These are phyloP conservation scores for Xylaria sp. DNA, from an alignment of 2,329 filamentous ascomycete species.

Conservation along the genomic window DNA sequence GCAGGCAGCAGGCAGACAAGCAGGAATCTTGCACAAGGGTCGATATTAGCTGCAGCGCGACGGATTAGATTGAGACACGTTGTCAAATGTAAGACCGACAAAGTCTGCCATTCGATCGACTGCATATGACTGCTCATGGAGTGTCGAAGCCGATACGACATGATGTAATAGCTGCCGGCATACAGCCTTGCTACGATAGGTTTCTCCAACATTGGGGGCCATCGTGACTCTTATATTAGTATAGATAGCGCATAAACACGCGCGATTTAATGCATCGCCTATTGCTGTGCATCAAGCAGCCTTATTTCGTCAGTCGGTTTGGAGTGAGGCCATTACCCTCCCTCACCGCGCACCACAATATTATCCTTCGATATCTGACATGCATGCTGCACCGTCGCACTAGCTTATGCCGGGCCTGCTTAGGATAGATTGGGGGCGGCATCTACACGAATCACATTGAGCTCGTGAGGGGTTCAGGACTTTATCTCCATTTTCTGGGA, in stretches of 20 bases:
- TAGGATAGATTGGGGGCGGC: constrained; percentile 17
- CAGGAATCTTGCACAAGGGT: constrained; percentile 16
- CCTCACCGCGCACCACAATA: background rate
- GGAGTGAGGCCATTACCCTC: background rate
- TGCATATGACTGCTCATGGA: constrained; percentile 18
- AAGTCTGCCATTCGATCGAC: constrained; percentile 4
- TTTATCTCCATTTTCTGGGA: background rate
- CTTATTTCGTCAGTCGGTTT: constrained; percentile 7
- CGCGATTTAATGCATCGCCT: background rate
- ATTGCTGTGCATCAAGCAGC: background rate
- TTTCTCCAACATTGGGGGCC: constrained; percentile 19
- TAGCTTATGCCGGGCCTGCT: constrained; percentile 2
- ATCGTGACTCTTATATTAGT: constrained; percentile 7
- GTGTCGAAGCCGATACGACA: constrained; percentile 4
- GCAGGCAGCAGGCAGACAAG: constrained; percentile 13
- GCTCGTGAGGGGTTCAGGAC: background rate
- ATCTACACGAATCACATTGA: background rate
- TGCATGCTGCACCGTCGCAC: constrained; percentile 7
- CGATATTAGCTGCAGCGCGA: constrained; percentile 22
- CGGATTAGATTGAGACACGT: constrained; percentile 13
- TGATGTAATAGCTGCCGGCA: constrained; percentile 8
- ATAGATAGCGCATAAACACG: background rate
- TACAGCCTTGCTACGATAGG: constrained; percentile 4
- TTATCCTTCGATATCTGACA: constrained; percentile 14
- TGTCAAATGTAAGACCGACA: constrained; percentile 12